Percentiles rank a stretch among this genome's conserved stretches.
Conservation (phyloP, 2,329 filamentous ascomycete genomes). For the Beauveria medogensis region DNA sequence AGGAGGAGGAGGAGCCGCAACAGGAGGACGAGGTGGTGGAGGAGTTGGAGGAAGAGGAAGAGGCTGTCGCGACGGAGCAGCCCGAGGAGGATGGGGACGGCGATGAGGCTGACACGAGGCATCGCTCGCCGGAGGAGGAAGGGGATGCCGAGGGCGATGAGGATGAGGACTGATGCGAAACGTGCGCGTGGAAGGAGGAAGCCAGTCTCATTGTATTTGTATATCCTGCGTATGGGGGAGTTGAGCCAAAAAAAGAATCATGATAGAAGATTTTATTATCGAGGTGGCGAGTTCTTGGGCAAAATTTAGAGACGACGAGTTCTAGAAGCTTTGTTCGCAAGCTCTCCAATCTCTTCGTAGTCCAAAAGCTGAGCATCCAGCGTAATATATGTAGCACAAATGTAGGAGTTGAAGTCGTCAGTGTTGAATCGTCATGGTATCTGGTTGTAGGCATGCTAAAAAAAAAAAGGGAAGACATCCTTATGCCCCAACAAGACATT, state of each 20-base stretch:
- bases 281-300: not conserved
- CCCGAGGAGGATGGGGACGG: constrained; percentile 15
- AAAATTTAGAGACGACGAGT: not conserved
- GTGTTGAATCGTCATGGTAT: constrained; percentile 4
- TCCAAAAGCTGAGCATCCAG: not conserved
- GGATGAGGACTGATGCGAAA: constrained; percentile 13
- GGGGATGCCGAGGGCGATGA: constrained; percentile 39
- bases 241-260: not conserved
- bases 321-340: not conserved
- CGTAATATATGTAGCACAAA: not conserved
- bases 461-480: not conserved
- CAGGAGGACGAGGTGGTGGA: constrained; percentile 23
- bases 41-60: constrained; percentile 24
- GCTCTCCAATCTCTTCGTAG: not conserved
- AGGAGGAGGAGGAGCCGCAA: constrained; percentile 22
- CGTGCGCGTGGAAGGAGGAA: too few species aligned
- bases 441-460: not conserved
- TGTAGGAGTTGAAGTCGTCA: not conserved
- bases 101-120: constrained; percentile 18
- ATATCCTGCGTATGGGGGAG: not conserved
- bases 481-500: not conserved
- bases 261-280: not conserved
- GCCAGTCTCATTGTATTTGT: not conserved
- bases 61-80: constrained; percentile 13
- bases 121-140: constrained; percentile 24